Percentiles rank a stretch among this genome's conserved stretches.
Evolutionary conservation across 140 eudicot species (phyloP).

Genomic region (Oenanthe javanica): DNA sequence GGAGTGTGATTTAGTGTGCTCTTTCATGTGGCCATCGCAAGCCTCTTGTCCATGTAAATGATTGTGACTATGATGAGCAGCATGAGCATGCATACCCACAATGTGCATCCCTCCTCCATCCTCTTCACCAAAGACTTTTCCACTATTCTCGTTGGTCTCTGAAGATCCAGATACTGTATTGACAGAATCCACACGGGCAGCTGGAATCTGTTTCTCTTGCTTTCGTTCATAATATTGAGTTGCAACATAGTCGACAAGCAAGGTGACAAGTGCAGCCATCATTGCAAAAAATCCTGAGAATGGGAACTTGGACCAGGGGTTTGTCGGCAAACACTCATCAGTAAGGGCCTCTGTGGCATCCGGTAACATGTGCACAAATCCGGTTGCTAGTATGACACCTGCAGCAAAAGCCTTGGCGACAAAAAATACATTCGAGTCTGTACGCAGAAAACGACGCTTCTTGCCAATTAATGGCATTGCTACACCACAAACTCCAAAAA

Average conservation of each 20-base stretch:
- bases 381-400: conserved; percentile 89
- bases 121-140: conserved; percentile 60
- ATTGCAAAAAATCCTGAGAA: conserved; percentile 84
- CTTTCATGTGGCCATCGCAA: conserved; percentile 35
- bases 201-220: conserved; percentile 47
- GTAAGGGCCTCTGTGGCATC: conserved; percentile 71
- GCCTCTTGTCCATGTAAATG: conserved; percentile 61
- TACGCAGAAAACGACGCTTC: conserved; percentile 52
- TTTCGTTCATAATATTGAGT: conserved; percentile 83
- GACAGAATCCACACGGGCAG: conserved; percentile 34
- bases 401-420: conserved; percentile 92
- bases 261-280: conserved; percentile 79
- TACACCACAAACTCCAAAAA: conserved; percentile 62
- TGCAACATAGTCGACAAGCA: conserved; percentile 77
- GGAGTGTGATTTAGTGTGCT: conserved; percentile 17
- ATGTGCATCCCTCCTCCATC: conserved; percentile 79
- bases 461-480: conserved; percentile 74
- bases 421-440: conserved; percentile 73
- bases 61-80: conserved; percentile 75
- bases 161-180: conserved; percentile 36
- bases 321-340: conserved; percentile 53
- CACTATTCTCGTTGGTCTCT: conserved; percentile 15
- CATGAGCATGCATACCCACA: conserved; percentile 95
- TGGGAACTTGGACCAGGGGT: conserved; percentile 87
- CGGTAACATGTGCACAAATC: conserved; percentile 91